A percentile compares a stretch with the other conserved stretches of the same genome.
phyloP scores from a whole-genome alignment of 768 basidiomycete species.

The Tremella fuciformis region DNA sequence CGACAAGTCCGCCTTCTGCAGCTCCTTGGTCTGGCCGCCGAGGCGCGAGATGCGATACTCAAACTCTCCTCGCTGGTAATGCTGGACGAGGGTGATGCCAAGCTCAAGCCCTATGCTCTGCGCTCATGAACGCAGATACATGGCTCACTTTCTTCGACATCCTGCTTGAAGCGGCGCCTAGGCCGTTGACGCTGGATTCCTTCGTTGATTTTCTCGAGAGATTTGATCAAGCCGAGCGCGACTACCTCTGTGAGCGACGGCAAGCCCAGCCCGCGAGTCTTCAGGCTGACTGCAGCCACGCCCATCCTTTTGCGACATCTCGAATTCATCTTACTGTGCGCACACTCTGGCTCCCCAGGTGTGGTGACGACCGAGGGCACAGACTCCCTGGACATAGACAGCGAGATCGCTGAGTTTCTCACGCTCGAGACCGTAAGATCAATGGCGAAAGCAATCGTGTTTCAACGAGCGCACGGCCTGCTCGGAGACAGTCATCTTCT shows the following conservation, averaged over 20 bases:
- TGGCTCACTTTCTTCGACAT: slow-evolving; percentile 36
- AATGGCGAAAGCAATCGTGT: slow-evolving; percentile 23
- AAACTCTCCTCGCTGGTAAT: slow-evolving; percentile 30
- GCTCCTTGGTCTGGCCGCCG: slow-evolving; percentile 26
- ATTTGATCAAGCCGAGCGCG: slow-evolving; percentile 38
- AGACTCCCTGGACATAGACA: slow-evolving; percentile 53
- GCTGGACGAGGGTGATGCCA: slow-evolving; percentile 39
- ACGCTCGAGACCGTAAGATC: slow-evolving; percentile 60
- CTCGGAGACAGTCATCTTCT: slow-evolving; percentile 32
- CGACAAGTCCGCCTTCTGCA: slow-evolving; percentile 29
- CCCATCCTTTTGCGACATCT: slow-evolving; percentile 30
- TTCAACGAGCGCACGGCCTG: slow-evolving; percentile 12
- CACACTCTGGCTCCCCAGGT: neutral
- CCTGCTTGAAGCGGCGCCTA: slow-evolving; percentile 8
- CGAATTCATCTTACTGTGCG: slow-evolving; percentile 26
- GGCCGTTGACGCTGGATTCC: slow-evolving; percentile 27
- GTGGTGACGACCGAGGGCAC: neutral
- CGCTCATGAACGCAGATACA: slow-evolving; percentile 22
- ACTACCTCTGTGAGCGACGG: slow-evolving; percentile 36
- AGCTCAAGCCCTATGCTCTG: neutral
- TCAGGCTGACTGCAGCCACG: slow-evolving; percentile 15
- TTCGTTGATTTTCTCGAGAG: slow-evolving; percentile 33
- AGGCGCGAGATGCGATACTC: slow-evolving; percentile 15
- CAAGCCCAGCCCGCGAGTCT: neutral
- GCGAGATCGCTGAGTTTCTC: slow-evolving; percentile 72